phyloP scores from a whole-genome alignment of 495 filamentous ascomycete genomes.

The Coniosporium apollinis region DNA sequence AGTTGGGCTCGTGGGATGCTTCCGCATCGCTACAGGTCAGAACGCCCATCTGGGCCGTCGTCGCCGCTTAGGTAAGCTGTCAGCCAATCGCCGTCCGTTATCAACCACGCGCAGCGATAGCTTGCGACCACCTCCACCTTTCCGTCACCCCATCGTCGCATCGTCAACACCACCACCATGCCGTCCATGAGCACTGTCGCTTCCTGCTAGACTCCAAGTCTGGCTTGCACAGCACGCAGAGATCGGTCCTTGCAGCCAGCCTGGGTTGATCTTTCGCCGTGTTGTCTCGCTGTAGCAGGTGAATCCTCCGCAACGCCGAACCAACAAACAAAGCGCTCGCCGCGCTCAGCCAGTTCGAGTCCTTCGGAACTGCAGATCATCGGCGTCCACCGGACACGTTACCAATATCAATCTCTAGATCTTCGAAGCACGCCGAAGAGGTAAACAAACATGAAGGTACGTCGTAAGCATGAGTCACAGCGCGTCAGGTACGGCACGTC shows the following conservation, averaged over 20 bases:
- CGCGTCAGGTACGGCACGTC: not conserved
- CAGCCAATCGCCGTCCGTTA: too few relatives aligned
- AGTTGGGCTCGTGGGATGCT: too few relatives aligned
- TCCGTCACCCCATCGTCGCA: not conserved
- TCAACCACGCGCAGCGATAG: too few relatives aligned
- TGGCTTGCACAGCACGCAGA: slow-evolving; percentile 20
- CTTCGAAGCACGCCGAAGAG: not conserved
- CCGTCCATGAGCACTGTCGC: slow-evolving; percentile 8
- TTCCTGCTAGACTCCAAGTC: slow-evolving; percentile 31
- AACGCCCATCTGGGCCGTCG: too few relatives aligned
- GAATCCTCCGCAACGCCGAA: slow-evolving; percentile 5
- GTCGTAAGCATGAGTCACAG: not conserved
- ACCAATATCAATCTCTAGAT: not conserved
- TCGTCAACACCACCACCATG: slow-evolving; percentile 9
- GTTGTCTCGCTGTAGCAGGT: slow-evolving; percentile 14
- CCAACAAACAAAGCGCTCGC: slow-evolving; percentile 6
- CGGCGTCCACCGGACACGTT: too few relatives aligned
- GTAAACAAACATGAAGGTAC: not conserved
- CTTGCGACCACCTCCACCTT: too few relatives aligned
- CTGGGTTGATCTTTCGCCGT: slow-evolving; percentile 16
- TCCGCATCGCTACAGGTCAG: too few relatives aligned
- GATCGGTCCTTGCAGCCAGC: slow-evolving; percentile 22
- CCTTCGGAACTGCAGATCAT: not conserved
- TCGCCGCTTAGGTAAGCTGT: too few relatives aligned
- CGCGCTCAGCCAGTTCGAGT: too few relatives aligned